These are phyloP conservation scores for Basipetospora chlamydospora DNA, from an alignment of 2,329 filamentous ascomycete genomes.

Conservation along the genomic window DNA sequence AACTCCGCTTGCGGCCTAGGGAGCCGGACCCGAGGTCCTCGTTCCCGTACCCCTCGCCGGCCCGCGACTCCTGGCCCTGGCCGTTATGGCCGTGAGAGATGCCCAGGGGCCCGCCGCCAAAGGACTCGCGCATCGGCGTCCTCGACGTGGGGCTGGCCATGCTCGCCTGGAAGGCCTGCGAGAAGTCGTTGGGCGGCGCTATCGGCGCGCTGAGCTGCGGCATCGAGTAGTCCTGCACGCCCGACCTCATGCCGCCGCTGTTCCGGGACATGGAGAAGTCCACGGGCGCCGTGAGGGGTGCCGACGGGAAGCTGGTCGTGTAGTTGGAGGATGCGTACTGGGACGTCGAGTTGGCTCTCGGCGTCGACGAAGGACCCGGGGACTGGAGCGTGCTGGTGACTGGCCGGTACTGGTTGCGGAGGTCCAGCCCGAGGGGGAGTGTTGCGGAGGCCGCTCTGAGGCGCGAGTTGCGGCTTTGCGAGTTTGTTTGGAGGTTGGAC, in stretches of 20 bases:
- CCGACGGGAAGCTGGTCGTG: conserved; percentile 35
- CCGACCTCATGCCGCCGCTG: conserved; percentile 19
- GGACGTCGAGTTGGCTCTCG: conserved; percentile 14
- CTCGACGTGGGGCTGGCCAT: conserved; percentile 21
- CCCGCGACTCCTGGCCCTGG: conserved; percentile 9
- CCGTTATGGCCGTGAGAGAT: conserved; percentile 8
- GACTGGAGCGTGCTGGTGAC: conserved; percentile 17
- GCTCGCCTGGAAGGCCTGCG: conserved; percentile 29
- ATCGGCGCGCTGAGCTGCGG: conserved; percentile 41
- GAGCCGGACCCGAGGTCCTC: conserved; percentile 11
- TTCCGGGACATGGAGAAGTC: conserved; percentile 35
- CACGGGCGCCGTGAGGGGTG: conserved; percentile 37
- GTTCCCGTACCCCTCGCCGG: conserved; percentile 14
- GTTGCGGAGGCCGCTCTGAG: conserved; percentile 34
- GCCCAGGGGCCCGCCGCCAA: conserved; percentile 19
- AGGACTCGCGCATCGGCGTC: conserved; percentile 31
- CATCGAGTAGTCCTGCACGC: conserved; percentile 32
- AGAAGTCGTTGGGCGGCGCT: conserved; percentile 36
- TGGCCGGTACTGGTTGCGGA: conserved; percentile 29
- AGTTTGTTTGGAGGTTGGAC: conserved; percentile 26
- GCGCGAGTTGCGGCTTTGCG: conserved; percentile 27
- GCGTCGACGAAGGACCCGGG: conserved; percentile 15
- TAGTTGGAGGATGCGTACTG: conserved; percentile 27
- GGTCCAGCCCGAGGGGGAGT: conserved; percentile 29
- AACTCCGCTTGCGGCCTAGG: conserved; percentile 25